Conservation (phyloP, 169 alveolate species). For the Plasmodium blacklocki region DNA sequence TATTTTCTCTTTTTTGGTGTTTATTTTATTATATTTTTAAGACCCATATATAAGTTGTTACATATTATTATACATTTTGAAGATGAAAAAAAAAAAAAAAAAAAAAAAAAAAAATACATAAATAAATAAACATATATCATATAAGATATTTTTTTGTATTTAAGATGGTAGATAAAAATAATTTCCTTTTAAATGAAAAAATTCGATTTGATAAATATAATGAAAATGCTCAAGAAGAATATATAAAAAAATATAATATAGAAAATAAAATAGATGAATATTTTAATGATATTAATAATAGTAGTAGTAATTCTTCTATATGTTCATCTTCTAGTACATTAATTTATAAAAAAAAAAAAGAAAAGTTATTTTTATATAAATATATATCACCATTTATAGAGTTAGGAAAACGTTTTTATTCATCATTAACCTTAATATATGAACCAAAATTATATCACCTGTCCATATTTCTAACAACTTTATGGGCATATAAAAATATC, state of each 20-base stretch:
- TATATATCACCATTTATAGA: conserved; percentile 30
- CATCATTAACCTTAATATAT: conserved; percentile 22
- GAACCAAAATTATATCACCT: conserved; percentile 64
- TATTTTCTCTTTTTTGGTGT: background rate
- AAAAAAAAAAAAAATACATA: background rate
- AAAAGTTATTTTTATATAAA: conserved; percentile 19
- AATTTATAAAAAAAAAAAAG: background rate
- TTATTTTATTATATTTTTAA: background rate
- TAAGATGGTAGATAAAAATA: conserved; percentile 17
- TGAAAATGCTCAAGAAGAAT: conserved; percentile 23
- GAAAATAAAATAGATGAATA: conserved; percentile 11
- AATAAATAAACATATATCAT: background rate
- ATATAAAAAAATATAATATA: conserved; percentile 7
- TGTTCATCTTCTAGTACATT: background rate
- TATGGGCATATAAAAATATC: conserved; percentile 56
- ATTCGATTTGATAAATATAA: conserved; percentile 33
- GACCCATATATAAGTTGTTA: background rate
- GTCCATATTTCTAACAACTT: conserved; percentile 20
- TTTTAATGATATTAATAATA: conserved; percentile 10
- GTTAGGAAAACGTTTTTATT: conserved; percentile 41
- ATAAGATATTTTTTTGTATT: background rate
- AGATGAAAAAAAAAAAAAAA: too few species aligned
- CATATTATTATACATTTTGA: too few species aligned
- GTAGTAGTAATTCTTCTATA: background rate
- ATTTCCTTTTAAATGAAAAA: conserved; percentile 24